Percentiles rank a stretch among this genome's conserved stretches.
Evolutionary conservation across 768 basidiomycete genomes (phyloP).

Genomic region (Pleurotus tuoliensis): DNA sequence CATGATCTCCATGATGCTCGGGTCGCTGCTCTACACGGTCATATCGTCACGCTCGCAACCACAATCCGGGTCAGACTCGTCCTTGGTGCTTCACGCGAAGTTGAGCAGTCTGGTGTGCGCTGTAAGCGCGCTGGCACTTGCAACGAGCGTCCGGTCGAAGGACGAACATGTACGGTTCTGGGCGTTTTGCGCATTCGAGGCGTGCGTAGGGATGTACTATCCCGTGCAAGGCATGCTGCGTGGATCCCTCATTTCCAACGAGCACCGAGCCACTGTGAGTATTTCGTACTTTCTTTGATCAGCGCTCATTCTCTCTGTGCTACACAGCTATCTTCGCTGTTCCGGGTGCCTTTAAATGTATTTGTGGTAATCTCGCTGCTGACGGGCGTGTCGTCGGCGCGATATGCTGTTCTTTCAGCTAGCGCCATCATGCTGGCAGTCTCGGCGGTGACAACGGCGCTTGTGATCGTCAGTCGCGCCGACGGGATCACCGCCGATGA

Average conservation of each 20-base stretch:
- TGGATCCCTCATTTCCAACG: conserved; percentile 62
- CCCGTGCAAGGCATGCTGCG: conserved; percentile 74
- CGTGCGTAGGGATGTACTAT: conserved; percentile 77
- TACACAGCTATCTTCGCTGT: conserved; percentile 58
- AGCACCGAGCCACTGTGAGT: conserved; percentile 70
- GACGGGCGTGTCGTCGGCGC: conserved; percentile 64
- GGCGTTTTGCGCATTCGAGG: conserved; percentile 74
- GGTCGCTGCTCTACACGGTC: conserved; percentile 64
- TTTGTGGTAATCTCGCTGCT: conserved; percentile 69
- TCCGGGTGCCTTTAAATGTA: conserved; percentile 71
- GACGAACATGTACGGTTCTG: conserved; percentile 56
- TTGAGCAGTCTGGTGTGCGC: conserved; percentile 63
- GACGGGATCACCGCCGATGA: conserved; percentile 14
- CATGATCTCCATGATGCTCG: conserved; percentile 83
- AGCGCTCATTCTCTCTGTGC: conserved; percentile 1
- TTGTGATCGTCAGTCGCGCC: conserved; percentile 36
- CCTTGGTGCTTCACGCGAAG: conserved; percentile 61
- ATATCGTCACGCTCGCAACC: conserved; percentile 32
- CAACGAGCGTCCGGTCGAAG: conserved; percentile 38
- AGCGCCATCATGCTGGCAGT: conserved; percentile 54
- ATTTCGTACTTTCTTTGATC: not conserved
- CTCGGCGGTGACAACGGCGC: conserved; percentile 55
- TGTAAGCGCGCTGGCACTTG: conserved; percentile 52
- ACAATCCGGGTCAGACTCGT: conserved; percentile 25
- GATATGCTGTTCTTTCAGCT: conserved; percentile 55